Evolutionary conservation across 306 rosid genomes (phyloP), one percentile per base, ranked within the genome.

Genomic region (Dryas drummondii): DNA sequence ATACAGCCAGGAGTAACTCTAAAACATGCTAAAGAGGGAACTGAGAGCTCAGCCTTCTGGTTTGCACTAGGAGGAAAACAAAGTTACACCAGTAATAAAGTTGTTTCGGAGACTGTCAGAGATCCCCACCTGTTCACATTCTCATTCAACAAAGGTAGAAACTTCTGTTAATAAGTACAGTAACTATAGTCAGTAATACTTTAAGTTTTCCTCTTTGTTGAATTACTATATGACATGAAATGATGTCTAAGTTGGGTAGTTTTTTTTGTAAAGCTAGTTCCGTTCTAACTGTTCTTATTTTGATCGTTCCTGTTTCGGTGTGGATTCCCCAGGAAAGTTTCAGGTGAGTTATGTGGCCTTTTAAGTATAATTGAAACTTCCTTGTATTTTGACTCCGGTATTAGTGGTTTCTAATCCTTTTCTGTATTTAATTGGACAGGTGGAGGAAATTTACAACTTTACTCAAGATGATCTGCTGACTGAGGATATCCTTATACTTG

Each of bases 1-100:
- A 65, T 84, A 76, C 97, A 96, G 99, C 98, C 99, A 48, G 98
- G 98, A 84, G 90, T 79, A 83, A 26, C 89, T 67, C 55, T 88
- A 72, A 96, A 96, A 86, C 93, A 87, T 83, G 91, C 98, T 12
- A 96, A 96, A 85, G 99, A 96, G 85, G 98, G 98, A 79, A 96
- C 98, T 77, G 99, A 96, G 87, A 96, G 90, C 89, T 92, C 99
- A 73, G 59, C 93, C 67, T 96, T 96, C 91, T 96, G 99, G 99
- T 89, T 70, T 85, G 85, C 97, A 40, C 89, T 92, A 72, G 99
- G 99, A 71, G 99, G 99, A 67, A 96, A 96, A 85, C 96, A 96
- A 87, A 85, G 81, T 77, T 86, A 86, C 86, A 87, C 80, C 75
- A 83, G 90, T 78, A 92, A 90, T 85, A 96, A 89, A 69, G 82